Evolutionary conservation across 208 protist species (phyloP).

Genomic region (Tritrichomonas foetus): DNA sequence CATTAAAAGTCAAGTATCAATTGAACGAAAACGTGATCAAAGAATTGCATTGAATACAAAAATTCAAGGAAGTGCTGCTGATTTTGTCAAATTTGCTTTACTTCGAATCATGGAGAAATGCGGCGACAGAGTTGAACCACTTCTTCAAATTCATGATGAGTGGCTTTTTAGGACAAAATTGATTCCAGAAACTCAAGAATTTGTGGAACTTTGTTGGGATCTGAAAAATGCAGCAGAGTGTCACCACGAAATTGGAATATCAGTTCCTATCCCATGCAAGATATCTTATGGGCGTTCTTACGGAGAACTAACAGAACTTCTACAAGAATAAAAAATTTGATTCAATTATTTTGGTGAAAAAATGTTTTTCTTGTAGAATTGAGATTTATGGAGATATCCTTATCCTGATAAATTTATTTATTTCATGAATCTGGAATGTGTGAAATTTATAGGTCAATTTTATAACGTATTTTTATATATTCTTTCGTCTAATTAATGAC

Average conservation of each 20-base stretch:
- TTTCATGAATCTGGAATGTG: too few species aligned
- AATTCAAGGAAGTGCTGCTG: conserved; percentile 28
- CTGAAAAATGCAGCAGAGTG: background rate
- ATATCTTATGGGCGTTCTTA: background rate
- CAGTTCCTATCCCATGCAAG: background rate
- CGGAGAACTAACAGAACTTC: too few species aligned
- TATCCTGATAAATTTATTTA: too few species aligned
- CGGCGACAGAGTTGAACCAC: background rate
- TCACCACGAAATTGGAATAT: background rate
- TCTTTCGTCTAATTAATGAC: too few species aligned
- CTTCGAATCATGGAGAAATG: background rate
- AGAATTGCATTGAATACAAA: conserved; percentile 12
- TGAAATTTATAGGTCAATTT: too few species aligned
- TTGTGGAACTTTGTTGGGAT: background rate
- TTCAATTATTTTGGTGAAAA: too few species aligned
- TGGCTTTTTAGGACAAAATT: background rate
- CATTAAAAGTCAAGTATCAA: background rate
- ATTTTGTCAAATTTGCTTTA: conserved; percentile 26
- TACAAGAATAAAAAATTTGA: too few species aligned
- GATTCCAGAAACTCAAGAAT: background rate
- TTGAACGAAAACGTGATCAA: background rate
- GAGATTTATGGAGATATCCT: too few species aligned
- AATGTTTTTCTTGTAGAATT: too few species aligned
- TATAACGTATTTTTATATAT: too few species aligned
- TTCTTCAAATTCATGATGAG: background rate